Evolutionary conservation across 2,329 filamentous ascomycete species (phyloP), one percentile per base, ranked within the genome.

Genomic region (Penicillium sp.): DNA sequence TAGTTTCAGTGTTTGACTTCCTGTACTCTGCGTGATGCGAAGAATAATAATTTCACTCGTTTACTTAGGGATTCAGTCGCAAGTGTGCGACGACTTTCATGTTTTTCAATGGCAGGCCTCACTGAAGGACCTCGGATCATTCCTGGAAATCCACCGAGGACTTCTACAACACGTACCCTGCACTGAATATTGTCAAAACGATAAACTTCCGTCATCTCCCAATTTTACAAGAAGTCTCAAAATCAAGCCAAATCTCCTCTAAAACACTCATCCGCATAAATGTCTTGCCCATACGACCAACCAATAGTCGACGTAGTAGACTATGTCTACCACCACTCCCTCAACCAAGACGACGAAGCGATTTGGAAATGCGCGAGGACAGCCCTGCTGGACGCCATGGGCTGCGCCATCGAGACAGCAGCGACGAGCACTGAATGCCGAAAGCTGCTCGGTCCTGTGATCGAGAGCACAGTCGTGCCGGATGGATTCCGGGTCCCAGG

Each of bases 211-310:
- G 19, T 40, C 2, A 8, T 12, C 31, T 24, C 7, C 19, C n/a
- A 21, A n/a, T n/a, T 12, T 19, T 6, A n/a, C 2, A 22, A 21
- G 1, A 21, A 40, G 26, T 2, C 13, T 17, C 9, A 9, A 26
- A 3, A 13, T 13, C 6, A 19, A 31, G 17, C 9, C 17, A n/a
- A 28, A 13, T 3, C 2, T 10, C 15, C 7, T 9, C 13, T 6
- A 19, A 41, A n/a, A 19, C 7, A 32, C 7, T 1, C 13, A 9
- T 40, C 1, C 10, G 15, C 17, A 28, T 13, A 17, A 21, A 56
- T 56, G 55, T 29, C 52, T 67, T 67, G 21, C 66, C 69, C 38
- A 66, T 64, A 44, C 62, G 55, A 66, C 75, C 76, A 26, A 72
- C 45, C 53, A 15, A 62, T 63, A 24, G n/a, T 31, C 37, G 57